These are phyloP conservation scores for Elaeagnus macrophylla DNA, from an alignment of 306 rosid genomes.

Conservation along the genomic window DNA sequence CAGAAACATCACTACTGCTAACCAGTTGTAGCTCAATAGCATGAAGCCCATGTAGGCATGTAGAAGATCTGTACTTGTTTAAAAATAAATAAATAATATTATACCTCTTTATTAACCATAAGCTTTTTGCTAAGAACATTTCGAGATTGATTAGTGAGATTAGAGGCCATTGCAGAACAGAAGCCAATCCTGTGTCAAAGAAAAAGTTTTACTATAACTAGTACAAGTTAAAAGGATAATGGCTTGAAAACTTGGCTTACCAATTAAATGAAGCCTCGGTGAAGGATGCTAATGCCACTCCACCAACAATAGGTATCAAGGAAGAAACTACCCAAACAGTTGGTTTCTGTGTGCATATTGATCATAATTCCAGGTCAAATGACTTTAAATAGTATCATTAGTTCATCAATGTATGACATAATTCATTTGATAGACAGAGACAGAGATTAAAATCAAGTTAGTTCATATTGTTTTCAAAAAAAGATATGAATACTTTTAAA, in stretches of 20 bases:
- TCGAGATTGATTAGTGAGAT: slow-evolving; percentile 66
- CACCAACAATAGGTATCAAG: slow-evolving; percentile 83
- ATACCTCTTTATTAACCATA: slow-evolving; percentile 60
- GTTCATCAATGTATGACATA: background rate
- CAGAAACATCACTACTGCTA: background rate
- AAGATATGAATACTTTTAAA: too few species aligned
- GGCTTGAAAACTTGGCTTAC: slow-evolving; percentile 27
- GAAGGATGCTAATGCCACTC: slow-evolving; percentile 80
- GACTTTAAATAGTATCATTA: background rate
- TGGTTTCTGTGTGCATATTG: slow-evolving; percentile 51
- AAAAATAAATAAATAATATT: background rate
- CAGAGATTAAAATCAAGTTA: too few species aligned
- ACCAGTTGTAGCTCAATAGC: too few species aligned
- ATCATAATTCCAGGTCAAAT: slow-evolving; percentile 30
- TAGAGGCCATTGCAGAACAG: slow-evolving; percentile 65
- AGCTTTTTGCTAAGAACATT: slow-evolving; percentile 71
- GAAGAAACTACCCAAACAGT: slow-evolving; percentile 72
- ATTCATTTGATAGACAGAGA: background rate
- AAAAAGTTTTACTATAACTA: slow-evolving; percentile 2
- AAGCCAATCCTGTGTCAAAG: slow-evolving; percentile 62
- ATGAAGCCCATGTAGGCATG: too few species aligned
- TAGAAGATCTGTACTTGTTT: too few species aligned
- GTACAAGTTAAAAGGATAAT: background rate
- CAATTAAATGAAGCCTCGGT: slow-evolving; percentile 87
- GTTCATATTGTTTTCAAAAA: too few species aligned